Percentiles rank a stretch among this genome's conserved stretches.
These are phyloP conservation scores for Stemphylium beticola DNA, from an alignment of 2,329 filamentous ascomycete genomes.

Conservation along the genomic window DNA sequence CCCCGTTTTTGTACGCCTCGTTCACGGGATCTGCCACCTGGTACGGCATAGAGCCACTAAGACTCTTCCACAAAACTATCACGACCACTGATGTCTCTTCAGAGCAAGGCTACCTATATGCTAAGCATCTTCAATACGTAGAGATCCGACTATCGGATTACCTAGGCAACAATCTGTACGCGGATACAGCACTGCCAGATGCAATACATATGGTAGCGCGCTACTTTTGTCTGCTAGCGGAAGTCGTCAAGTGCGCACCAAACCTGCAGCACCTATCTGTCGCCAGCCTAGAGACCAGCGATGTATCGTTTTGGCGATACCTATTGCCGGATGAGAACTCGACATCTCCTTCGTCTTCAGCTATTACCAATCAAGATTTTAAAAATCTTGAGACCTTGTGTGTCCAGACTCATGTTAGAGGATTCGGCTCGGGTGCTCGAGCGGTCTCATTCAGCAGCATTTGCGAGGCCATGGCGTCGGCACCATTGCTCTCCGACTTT, in stretches of 20 bases:
- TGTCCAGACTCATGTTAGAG: constrained; percentile 22
- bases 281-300: constrained; percentile 26
- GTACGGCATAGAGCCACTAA: constrained; percentile 19
- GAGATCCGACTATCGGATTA: constrained; percentile 35
- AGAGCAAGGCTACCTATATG: neutral
- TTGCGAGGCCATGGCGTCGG: constrained; percentile 9
- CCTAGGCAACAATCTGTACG: constrained; percentile 24
- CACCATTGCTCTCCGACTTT: constrained; percentile 21
- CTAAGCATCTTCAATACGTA: constrained; percentile 26
- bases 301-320: constrained; percentile 31
- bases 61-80: constrained; percentile 27
- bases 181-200: constrained; percentile 10
- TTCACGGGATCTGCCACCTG: constrained; percentile 25
- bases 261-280: constrained; percentile 34
- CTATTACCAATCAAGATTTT: constrained; percentile 10
- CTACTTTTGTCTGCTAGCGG: constrained; percentile 31
- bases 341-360: neutral
- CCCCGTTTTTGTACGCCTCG: constrained; percentile 32
- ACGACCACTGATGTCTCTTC: neutral
- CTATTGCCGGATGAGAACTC: constrained; percentile 1
- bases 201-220: constrained; percentile 7
- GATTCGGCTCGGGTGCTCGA: too few relatives aligned
- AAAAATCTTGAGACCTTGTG: constrained; percentile 22
- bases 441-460: constrained; percentile 11
- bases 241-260: constrained; percentile 17